Evolutionary conservation across 2,329 filamentous ascomycete genomes (phyloP).

Genomic region (Cercospora zeina): DNA sequence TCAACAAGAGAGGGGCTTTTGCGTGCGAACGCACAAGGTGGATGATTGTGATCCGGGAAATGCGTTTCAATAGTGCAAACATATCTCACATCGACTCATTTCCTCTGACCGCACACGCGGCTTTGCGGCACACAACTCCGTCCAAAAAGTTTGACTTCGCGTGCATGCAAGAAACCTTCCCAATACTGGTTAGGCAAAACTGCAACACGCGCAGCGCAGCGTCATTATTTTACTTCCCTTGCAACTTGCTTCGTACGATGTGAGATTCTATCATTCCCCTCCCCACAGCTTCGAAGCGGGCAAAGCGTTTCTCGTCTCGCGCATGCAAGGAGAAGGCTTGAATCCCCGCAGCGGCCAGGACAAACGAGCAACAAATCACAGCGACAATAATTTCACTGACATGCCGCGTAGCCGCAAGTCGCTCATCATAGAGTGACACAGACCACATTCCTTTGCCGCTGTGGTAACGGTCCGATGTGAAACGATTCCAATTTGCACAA

Average conservation of each 20-base stretch:
- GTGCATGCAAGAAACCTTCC: too few relatives aligned
- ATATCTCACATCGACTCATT: background rate
- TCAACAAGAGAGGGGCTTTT: background rate
- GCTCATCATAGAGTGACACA: background rate
- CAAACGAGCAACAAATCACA: background rate
- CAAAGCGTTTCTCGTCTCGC: background rate
- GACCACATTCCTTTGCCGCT: background rate
- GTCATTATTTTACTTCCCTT: too few relatives aligned
- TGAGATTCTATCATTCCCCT: too few relatives aligned
- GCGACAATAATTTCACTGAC: background rate
- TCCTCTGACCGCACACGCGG: background rate
- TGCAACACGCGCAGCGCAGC: too few relatives aligned
- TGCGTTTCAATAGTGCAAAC: background rate
- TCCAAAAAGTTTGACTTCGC: too few relatives aligned
- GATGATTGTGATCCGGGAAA: background rate
- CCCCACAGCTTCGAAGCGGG: too few relatives aligned
- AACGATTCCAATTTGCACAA: constrained; percentile 1
- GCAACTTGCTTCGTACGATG: too few relatives aligned
- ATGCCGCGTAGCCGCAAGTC: background rate
- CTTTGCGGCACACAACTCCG: too few relatives aligned
- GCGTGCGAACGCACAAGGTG: background rate
- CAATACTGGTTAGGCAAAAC: too few relatives aligned
- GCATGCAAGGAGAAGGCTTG: background rate
- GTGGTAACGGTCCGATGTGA: background rate
- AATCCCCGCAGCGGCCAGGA: background rate